Conservation (phyloP, 2,329 filamentous ascomycete species). For the Aspergillus sp. region DNA sequence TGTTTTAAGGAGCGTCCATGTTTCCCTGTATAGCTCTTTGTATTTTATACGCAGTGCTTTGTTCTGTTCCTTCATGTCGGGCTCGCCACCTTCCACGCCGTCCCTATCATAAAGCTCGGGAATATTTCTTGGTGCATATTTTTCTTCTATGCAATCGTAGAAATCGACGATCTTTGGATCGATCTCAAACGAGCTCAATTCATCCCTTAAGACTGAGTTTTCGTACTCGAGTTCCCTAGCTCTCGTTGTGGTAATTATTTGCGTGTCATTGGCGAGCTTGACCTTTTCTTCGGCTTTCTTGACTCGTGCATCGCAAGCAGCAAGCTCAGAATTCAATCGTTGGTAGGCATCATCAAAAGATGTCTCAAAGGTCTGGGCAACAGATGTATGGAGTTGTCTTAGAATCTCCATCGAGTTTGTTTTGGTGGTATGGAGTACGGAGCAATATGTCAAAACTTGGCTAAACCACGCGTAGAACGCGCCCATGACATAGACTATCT, state of each 20-base stretch:
- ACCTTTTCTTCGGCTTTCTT: constrained; percentile 18
- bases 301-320: constrained; percentile 14
- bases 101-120: constrained; percentile 4
- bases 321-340: constrained; percentile 18
- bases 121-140: constrained; percentile 23
- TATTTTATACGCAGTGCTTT: constrained; percentile 25
- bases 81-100: background rate
- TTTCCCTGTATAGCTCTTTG: constrained; percentile 25
- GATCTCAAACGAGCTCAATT: constrained; percentile 13
- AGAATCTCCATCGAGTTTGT: constrained; percentile 24
- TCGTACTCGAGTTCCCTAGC: constrained; percentile 17
- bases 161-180: constrained; percentile 9
- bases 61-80: constrained; percentile 10
- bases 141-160: constrained; percentile 16
- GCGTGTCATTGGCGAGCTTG: constrained; percentile 14
- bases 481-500: no score
- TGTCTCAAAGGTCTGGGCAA: constrained; percentile 21
- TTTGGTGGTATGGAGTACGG: background rate
- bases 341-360: constrained; percentile 25
- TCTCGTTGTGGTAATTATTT: constrained; percentile 10
- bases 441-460: no score
- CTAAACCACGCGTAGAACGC: no score
- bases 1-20: constrained; percentile 20
- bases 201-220: constrained; percentile 14
- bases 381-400: constrained; percentile 23